These are phyloP conservation scores for Jamesozyma piceae DNA, from an alignment of 805 yeast species.

Conservation along the genomic window DNA sequence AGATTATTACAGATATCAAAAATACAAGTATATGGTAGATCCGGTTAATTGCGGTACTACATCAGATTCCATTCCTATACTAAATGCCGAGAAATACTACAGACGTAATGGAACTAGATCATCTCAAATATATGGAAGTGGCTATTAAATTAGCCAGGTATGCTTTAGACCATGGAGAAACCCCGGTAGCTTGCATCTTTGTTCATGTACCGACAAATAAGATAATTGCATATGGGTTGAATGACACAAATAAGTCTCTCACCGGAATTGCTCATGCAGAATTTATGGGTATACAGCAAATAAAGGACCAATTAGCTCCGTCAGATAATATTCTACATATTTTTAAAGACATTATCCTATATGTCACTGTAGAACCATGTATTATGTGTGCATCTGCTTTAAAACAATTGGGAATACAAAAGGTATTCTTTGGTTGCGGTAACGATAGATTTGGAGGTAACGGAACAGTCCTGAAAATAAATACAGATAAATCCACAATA, in stretches of 20 bases:
- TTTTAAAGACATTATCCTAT: conserved; percentile 54
- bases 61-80: too few species aligned
- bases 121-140: conserved; percentile 37
- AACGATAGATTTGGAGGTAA: conserved; percentile 96
- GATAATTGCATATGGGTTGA: conserved; percentile 68
- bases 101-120: conserved; percentile 4
- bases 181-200: conserved; percentile 78
- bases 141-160: conserved; percentile 50
- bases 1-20: too few species aligned
- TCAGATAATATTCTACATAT: conserved; percentile 24
- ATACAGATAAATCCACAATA: conserved; percentile 34
- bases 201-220: conserved; percentile 37
- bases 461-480: conserved; percentile 68
- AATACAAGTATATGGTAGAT: too few species aligned
- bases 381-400: conserved; percentile 95
- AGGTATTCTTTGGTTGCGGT: conserved; percentile 83
- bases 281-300: conserved; percentile 62
- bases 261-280: conserved; percentile 93
- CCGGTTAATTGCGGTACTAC: too few species aligned
- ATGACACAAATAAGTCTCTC: conserved; percentile 74
- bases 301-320: conserved; percentile 30
- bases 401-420: conserved; percentile 63
- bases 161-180: conserved; percentile 62
- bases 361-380: conserved; percentile 96
- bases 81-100: too few species aligned